Evolutionary conservation across 2,329 filamentous ascomycete species (phyloP).

Genomic region (Hypoxylon sp.): DNA sequence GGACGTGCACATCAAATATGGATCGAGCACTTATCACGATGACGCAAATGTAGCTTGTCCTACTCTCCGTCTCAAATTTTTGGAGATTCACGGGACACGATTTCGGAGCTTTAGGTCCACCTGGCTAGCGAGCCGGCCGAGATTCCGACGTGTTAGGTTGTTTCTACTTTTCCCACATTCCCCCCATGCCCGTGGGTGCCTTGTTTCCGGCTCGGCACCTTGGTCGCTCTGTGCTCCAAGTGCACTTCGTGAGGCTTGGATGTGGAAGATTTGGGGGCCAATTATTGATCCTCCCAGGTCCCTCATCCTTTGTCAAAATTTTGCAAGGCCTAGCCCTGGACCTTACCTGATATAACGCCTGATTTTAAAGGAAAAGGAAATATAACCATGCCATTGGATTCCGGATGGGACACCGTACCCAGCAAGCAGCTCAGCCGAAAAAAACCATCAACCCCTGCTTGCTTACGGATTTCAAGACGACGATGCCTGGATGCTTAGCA

Average conservation of each 20-base stretch:
- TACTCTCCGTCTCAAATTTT: not conserved
- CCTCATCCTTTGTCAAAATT: not conserved
- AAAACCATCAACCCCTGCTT: slow-evolving; percentile 28
- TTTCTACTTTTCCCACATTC: slow-evolving; percentile 4
- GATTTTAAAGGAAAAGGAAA: slow-evolving; percentile 10
- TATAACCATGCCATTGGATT: slow-evolving; percentile 18
- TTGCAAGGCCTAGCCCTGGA: slow-evolving; percentile 22
- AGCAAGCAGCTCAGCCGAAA: slow-evolving; percentile 20
- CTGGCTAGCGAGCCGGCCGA: slow-evolving; percentile 19
- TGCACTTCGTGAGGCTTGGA: slow-evolving; percentile 13
- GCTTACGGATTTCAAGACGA: too few relatives aligned
- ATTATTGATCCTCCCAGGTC: slow-evolving; percentile 7
- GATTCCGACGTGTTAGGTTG: slow-evolving; percentile 11
- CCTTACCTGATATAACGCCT: slow-evolving; percentile 16
- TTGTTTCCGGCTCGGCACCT: slow-evolving; percentile 32
- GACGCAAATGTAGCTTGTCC: slow-evolving; percentile 25
- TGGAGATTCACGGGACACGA: slow-evolving; percentile 11
- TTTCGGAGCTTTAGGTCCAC: slow-evolving; percentile 30
- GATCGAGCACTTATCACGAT: slow-evolving; percentile 15
- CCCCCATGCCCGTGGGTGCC: slow-evolving; percentile 23
- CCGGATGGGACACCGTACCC: slow-evolving; percentile 29
- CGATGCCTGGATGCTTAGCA: slow-evolving; percentile 7
- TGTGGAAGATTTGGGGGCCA: slow-evolving; percentile 3
- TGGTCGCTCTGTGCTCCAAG: slow-evolving; percentile 4
- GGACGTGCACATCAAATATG: slow-evolving; percentile 5